Conservation (phyloP, 129 eudicot genomes). For the Lactuca saligna region DNA sequence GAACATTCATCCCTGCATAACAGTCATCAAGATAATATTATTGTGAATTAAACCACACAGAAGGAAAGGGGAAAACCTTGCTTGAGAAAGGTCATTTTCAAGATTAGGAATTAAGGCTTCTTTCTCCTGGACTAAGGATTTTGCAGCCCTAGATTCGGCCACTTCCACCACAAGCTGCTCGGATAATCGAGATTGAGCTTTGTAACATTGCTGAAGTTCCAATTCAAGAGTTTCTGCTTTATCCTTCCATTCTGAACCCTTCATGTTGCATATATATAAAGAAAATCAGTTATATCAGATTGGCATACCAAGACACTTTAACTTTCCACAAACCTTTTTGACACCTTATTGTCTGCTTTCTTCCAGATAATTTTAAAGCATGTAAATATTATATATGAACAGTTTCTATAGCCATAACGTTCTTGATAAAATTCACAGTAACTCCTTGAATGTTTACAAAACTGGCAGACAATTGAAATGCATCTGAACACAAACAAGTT, state of each 20-base stretch:
- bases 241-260: conserved; percentile 98
- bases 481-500: conserved; percentile 1
- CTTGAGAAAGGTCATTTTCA: conserved; percentile 62
- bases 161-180: conserved; percentile 98
- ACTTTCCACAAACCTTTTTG: conserved; percentile 8
- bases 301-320: background rate
- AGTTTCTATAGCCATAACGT: background rate
- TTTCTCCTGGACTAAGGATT: conserved; percentile 63
- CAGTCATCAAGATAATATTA: conserved; percentile 11
- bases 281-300: conserved; percentile 13
- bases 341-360: background rate
- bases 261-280: conserved; percentile 17
- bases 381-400: background rate
- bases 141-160: conserved; percentile 79
- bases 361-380: conserved; percentile 1
- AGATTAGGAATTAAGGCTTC: conserved; percentile 53
- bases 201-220: conserved; percentile 96
- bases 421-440: conserved; percentile 7
- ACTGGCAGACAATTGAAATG: background rate
- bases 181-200: conserved; percentile 90
- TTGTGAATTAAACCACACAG: conserved; percentile 7
- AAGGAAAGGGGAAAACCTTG: conserved; percentile 53
- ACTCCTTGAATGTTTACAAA: background rate
- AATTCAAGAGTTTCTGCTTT: conserved; percentile 82
- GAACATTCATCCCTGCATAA: conserved; percentile 77